These are phyloP conservation scores for Hypoxylon lenormandii DNA, from an alignment of 495 filamentous ascomycete species.

Conservation along the genomic window DNA sequence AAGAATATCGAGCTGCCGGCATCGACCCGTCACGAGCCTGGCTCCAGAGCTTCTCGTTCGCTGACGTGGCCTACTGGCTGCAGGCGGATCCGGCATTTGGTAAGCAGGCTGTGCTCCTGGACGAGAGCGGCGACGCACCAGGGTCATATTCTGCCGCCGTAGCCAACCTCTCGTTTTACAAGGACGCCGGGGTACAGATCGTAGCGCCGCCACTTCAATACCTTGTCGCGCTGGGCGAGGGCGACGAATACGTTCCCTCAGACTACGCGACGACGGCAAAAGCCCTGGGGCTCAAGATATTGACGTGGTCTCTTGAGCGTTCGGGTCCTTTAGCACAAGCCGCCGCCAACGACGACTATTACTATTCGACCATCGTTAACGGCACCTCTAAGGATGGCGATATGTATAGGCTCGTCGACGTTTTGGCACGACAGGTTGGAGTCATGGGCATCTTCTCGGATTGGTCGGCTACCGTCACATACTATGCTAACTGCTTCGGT, in stretches of 20 bases:
- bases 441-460: constrained; percentile 70
- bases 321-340: constrained; percentile 65
- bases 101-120: constrained; percentile 69
- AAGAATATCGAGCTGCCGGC: constrained; percentile 65
- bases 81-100: constrained; percentile 67
- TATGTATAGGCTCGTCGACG: constrained; percentile 69
- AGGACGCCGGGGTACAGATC: constrained; percentile 57
- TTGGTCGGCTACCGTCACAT: constrained; percentile 71
- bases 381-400: constrained; percentile 69
- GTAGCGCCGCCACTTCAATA: constrained; percentile 59
- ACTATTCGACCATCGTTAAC: constrained; percentile 63
- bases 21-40: constrained; percentile 69
- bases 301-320: constrained; percentile 73
- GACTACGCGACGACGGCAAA: constrained; percentile 62
- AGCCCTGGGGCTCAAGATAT: constrained; percentile 66
- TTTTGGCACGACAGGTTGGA: constrained; percentile 67
- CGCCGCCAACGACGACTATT: constrained; percentile 61
- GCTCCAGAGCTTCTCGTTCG: constrained; percentile 70
- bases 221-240: constrained; percentile 53
- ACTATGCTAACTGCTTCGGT: constrained; percentile 72
- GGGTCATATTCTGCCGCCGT: constrained; percentile 61
- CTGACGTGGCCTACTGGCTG: constrained; percentile 72
- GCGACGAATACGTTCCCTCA: constrained; percentile 58
- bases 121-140: constrained; percentile 64
- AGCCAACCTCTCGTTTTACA: constrained; percentile 62